phyloP scores from a whole-genome alignment of 371 early-diverging fungal genomes.

The Mucor racemosus region DNA sequence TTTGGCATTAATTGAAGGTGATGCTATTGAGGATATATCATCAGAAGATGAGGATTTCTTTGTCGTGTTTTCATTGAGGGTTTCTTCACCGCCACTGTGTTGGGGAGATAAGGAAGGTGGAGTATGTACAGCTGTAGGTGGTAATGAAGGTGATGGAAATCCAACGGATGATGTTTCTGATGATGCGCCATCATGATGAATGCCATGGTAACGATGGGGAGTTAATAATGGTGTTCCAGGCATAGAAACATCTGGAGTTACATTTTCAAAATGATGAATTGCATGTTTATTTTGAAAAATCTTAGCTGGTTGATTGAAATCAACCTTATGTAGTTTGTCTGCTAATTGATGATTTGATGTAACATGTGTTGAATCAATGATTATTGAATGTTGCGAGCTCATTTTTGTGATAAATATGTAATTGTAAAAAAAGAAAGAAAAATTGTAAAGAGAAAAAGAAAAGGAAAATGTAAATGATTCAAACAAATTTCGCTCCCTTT shows the following conservation, averaged over 20 bases:
- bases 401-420: background rate
- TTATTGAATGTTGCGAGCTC: constrained; percentile 16
- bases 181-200: constrained; percentile 1
- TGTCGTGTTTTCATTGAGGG: background rate
- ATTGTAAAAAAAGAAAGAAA: constrained; percentile 8
- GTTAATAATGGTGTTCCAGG: constrained; percentile 33
- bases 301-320: constrained; percentile 45
- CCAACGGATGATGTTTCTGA: constrained; percentile 23
- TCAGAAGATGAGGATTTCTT: constrained; percentile 9
- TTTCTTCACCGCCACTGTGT: constrained; percentile 16
- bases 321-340: constrained; percentile 30
- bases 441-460: background rate
- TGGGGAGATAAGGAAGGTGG: constrained; percentile 29
- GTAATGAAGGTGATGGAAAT: constrained; percentile 16
- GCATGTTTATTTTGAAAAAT: constrained; percentile 38
- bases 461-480: background rate
- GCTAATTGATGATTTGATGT: background rate
- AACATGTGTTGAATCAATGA: constrained; percentile 19
- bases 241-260: constrained; percentile 43
- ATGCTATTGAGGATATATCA: background rate
- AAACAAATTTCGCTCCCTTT: background rate
- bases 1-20: constrained; percentile 1
- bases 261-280: constrained; percentile 43
- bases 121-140: constrained; percentile 27
- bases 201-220: constrained; percentile 10